Base-by-base conservation (phyloP, 1,284 basidiomycete species). In the Ceratobasidium sp. region DNA sequence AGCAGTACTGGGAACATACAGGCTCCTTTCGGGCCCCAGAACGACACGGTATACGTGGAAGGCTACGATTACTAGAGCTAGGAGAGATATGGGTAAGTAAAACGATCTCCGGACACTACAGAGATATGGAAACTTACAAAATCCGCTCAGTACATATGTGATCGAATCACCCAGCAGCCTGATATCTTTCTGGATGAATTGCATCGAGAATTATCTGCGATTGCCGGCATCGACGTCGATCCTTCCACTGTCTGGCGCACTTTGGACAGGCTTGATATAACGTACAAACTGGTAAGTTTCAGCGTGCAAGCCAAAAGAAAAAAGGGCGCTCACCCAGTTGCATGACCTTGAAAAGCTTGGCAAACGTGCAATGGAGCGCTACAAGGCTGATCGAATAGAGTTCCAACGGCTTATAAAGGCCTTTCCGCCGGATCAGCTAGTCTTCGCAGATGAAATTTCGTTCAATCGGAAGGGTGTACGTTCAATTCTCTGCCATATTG, bases 371-470 rank as follows among this genome's bases (percentile, higher is more conserved):
- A 76, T 38, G 44, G 66, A 64, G 35, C 23, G 33, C 27, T 64
- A 16, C 60, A 33, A 64, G 20, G 60, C 27, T 35, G 60, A 30
- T 41, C 60, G 60, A 33, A n/a, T 12, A 33, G 60, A 64, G 60
- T 64, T 35, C 35, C 23, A 41, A 12, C 60, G 35, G 20, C 27
- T 64, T 12, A 64, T 64, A 12, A 12, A 14, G 14, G 60, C 60
- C 8, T 64, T 64, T 33, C 16, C 18, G 7, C 55, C 77, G 14
- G 38, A 74, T 30, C 76, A 71, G 33, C 68, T 79, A 14, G 79
- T 80, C 1, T 80, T 79, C 73, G 62, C 78, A 6, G 77, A 80
- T 54, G 73, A 80, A 41, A 78, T 76, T 52, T 66, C 62, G n/a
- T 23, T 78, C 33, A 67, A 80, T 57, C 38, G 62, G 20, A 48